Percentiles rank a stretch among this genome's conserved stretches.
These are phyloP conservation scores for Aspergillus arachidicola DNA, from an alignment of 2,329 filamentous ascomycete species.

Conservation along the genomic window DNA sequence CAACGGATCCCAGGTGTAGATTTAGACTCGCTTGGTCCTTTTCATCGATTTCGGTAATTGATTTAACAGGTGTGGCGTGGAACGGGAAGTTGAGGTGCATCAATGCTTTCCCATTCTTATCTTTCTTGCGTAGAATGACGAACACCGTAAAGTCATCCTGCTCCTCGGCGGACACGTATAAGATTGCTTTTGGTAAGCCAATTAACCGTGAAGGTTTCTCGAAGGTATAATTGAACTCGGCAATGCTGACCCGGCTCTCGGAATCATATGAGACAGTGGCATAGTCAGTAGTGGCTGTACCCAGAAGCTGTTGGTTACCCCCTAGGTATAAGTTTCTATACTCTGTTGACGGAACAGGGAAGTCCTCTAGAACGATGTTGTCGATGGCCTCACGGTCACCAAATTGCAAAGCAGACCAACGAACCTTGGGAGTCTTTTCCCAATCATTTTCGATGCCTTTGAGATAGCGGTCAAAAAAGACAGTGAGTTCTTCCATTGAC, in stretches of 20 bases:
- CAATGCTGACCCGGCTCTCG: slow-evolving; percentile 20
- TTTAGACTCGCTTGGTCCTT: slow-evolving; percentile 45
- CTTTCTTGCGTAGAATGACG: slow-evolving; percentile 49
- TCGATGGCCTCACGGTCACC: slow-evolving; percentile 31
- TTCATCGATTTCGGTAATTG: slow-evolving; percentile 29
- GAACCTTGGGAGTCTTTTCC: slow-evolving; percentile 51
- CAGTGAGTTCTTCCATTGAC: slow-evolving; percentile 40
- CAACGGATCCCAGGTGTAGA: slow-evolving; percentile 46
- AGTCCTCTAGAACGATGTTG: slow-evolving; percentile 37
- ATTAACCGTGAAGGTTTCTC: slow-evolving; percentile 42
- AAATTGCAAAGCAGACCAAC: slow-evolving; percentile 46
- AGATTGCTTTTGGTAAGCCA: slow-evolving; percentile 51
- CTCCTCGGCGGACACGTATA: slow-evolving; percentile 50
- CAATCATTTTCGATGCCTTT: slow-evolving; percentile 49
- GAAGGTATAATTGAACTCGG: slow-evolving; percentile 47
- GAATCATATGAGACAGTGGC: slow-evolving; percentile 36
- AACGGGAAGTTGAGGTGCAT: slow-evolving; percentile 50
- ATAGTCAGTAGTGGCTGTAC: accelerated
- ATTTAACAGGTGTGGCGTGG: slow-evolving; percentile 33
- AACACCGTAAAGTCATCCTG: slow-evolving; percentile 51
- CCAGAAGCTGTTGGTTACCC: not conserved
- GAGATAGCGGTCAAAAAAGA: slow-evolving; percentile 53
- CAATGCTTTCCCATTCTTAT: slow-evolving; percentile 45
- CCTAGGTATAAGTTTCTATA: slow-evolving; percentile 38
- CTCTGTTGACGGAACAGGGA: slow-evolving; percentile 37